These are phyloP conservation scores for Epichloe aotearoae DNA, from an alignment of 2,329 filamentous ascomycete genomes.

Conservation along the genomic window DNA sequence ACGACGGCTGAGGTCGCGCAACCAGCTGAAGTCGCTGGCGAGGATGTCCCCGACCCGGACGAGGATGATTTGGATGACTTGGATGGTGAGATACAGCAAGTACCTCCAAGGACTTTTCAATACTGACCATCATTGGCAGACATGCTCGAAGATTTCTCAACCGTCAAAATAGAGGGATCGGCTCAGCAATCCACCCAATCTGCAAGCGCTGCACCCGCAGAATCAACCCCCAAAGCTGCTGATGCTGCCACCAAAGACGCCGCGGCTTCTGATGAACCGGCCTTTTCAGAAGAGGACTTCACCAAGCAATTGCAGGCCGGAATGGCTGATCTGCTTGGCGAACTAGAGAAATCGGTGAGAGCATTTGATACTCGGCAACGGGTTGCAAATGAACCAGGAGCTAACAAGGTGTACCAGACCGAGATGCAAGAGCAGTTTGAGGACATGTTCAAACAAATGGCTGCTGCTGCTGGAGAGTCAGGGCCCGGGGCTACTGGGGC, in stretches of 20 bases:
- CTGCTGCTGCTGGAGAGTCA: conserved; percentile 27
- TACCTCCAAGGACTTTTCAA: neutral
- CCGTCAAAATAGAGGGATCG: conserved; percentile 35
- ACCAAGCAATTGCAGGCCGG: conserved; percentile 76
- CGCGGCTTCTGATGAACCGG: conserved; percentile 20
- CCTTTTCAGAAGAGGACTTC: conserved; percentile 61
- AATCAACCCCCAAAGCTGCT: conserved; percentile 21
- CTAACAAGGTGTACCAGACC: conserved; percentile 25
- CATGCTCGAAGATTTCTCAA: conserved; percentile 81
- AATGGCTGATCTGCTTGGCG: conserved; percentile 72
- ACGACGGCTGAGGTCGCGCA: neutral
- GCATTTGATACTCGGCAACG: neutral
- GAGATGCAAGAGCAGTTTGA: conserved; percentile 73
- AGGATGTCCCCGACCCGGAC: conserved; percentile 72
- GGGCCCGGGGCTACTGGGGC: neutral
- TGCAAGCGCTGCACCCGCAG: conserved; percentile 14
- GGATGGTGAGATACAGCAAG: conserved; percentile 47
- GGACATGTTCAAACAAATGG: conserved; percentile 60
- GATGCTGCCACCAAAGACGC: conserved; percentile 13
- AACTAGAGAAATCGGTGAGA: conserved; percentile 48
- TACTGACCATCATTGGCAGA: conserved; percentile 37
- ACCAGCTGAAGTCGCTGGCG: conserved; percentile 13
- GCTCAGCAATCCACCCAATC: conserved; percentile 11
- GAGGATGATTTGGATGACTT: conserved; percentile 87
- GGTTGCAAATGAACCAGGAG: neutral